Evolutionary conservation across 768 basidiomycete species (phyloP).

Genomic region (Austroboletus eburneus): DNA sequence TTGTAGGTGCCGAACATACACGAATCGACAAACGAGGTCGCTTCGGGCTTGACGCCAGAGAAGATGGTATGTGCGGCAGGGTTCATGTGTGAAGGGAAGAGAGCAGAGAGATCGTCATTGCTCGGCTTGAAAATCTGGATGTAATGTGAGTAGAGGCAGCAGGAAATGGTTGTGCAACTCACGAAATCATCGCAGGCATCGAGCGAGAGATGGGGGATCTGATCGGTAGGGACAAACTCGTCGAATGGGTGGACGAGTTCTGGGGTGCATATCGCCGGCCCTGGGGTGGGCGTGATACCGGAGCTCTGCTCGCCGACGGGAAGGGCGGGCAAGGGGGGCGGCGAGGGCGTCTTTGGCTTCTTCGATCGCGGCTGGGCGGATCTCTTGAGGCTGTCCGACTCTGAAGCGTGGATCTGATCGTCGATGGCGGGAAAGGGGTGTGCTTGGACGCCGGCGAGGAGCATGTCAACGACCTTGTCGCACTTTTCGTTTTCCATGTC

Average conservation of each 20-base stretch:
- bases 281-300: constrained; percentile 3
- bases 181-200: constrained; percentile 19
- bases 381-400: no score
- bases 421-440: no score
- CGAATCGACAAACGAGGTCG: constrained; percentile 24
- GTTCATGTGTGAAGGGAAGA: constrained; percentile 19
- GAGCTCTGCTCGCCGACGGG: neutral
- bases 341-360: constrained; percentile 1
- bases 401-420: no score
- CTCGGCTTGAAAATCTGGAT: constrained; percentile 7
- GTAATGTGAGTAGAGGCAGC: constrained; percentile 7
- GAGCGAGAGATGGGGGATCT: constrained; percentile 35
- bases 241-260: constrained; percentile 14
- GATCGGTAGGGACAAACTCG: constrained; percentile 32
- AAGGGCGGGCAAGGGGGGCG: constrained; percentile 1
- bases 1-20: constrained; percentile 22
- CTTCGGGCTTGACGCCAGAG: constrained; percentile 30
- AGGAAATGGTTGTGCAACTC: constrained; percentile 1
- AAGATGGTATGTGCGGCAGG: constrained; percentile 22
- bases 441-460: constrained; percentile 31
- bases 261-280: constrained; percentile 12
- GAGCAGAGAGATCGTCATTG: neutral
- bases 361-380: constrained; percentile 3
- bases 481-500: constrained; percentile 38
- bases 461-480: constrained; percentile 33